Conservation (phyloP, 2,329 filamentous ascomycete species). For the Colletotrichum melonis region DNA sequence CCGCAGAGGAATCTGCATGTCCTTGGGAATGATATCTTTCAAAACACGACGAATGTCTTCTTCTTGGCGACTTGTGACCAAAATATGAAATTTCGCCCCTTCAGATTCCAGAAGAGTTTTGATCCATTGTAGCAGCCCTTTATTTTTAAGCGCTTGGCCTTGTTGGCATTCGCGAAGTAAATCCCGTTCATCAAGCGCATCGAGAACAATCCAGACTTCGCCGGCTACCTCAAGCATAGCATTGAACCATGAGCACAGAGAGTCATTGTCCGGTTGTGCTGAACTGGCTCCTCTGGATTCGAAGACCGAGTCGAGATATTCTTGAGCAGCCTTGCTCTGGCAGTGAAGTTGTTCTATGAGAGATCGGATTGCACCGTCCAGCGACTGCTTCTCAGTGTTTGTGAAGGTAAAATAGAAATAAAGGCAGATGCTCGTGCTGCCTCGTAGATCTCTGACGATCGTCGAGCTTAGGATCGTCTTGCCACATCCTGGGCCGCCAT, state of each 20-base stretch:
- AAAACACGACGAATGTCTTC: neutral
- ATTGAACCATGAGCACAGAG: conserved; percentile 38
- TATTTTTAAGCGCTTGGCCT: neutral
- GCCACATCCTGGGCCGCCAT: conserved; percentile 2
- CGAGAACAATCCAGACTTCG: conserved; percentile 36
- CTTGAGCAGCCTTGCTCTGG: neutral
- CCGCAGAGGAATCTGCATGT: neutral
- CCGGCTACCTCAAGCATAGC: conserved; percentile 37
- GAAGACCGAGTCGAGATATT: neutral
- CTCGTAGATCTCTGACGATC: neutral
- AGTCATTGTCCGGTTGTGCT: neutral
- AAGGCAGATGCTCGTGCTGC: neutral
- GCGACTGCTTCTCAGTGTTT: neutral
- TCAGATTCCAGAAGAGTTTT: conserved; percentile 4
- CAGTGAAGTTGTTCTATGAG: neutral
- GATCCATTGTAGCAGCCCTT: conserved; percentile 39
- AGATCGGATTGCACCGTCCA: neutral
- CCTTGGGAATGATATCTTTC: neutral
- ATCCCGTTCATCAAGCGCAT: conserved; percentile 37
- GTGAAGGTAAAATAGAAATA: conserved; percentile 15
- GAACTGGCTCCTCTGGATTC: neutral
- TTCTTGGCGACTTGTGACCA: conserved; percentile 19
- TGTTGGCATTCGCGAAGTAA: conserved; percentile 34
- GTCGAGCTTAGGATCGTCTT: conserved; percentile 1
- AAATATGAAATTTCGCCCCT: conserved; percentile 10